Base-by-base conservation (phyloP, 1,139 yeast species). In the Kazachstania sp. region DNA sequence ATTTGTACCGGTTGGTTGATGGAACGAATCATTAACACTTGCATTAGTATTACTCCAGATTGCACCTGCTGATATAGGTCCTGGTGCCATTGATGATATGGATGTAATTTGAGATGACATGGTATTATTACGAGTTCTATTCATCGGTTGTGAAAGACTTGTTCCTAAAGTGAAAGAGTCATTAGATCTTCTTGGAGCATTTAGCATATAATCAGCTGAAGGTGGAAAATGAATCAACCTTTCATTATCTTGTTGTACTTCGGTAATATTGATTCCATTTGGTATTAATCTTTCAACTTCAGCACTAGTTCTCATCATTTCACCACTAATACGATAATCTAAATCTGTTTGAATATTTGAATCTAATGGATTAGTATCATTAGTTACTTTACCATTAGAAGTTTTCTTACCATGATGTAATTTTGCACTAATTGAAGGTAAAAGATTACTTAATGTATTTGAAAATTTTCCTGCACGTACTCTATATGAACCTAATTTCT, bases 391-490 rank as follows among this genome's bases (percentile, higher is more conserved):
- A 15, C 39, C 38, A 34, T n/a, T 39, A 7, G 53, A 45, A 20
- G 51, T 20, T 37, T 59, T 60, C 43, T 56, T 57, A 23, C 9
- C 54, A 45, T 60, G 63, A 39, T 60, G 65, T 30, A 62, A 49
- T 48, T 57, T 60, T 9, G 66, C 65, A 49, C 64, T 59, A 15
- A 62, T 54, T 13, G 55, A 57, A 16, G 66, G 66, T 28, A 62
- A 46, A 35, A 62, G 48, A 43, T 56, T 61, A 39, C 60, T 58
- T 39, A 62, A 50, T 9, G 61, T 61, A 42, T 59, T 60, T 11
- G 65, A 57, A 37, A 62, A 56, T 40, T 56, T 56, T 12, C 63
- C 64, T 3, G 64, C 60, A 37, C 56, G 53, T 18, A 60, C 51
- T 43, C 63, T 51, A 41, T 60, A 60, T 7, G 64, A 58, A 7